Conservation (phyloP, 2,329 filamentous ascomycete species). For the Monilinia laxa region DNA sequence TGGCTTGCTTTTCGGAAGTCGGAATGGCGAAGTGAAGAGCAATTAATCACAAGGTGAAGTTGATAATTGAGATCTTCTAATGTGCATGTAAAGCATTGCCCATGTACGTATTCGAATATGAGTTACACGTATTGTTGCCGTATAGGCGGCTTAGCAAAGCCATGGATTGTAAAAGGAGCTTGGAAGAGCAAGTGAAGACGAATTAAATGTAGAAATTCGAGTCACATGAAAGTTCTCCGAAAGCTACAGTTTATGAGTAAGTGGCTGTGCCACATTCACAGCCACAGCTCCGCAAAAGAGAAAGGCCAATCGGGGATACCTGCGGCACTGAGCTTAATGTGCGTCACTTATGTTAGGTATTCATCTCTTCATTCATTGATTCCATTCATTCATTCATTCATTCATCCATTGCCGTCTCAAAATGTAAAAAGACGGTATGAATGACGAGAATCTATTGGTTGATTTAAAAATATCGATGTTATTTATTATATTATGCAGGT, state of each 20-base stretch:
- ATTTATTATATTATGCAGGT: too few species aligned
- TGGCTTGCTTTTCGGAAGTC: not conserved
- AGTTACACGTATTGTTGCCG: not conserved
- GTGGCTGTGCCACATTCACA: not conserved
- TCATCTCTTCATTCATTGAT: too few species aligned
- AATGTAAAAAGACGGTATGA: not conserved
- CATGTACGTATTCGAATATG: too few species aligned
- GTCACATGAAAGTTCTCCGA: not conserved
- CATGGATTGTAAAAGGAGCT: not conserved
- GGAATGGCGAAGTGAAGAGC: not conserved
- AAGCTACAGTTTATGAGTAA: too few species aligned
- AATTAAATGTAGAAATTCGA: not conserved
- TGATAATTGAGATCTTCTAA: not conserved
- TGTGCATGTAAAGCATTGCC: not conserved
- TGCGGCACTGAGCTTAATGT: not conserved
- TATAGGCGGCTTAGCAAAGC: constrained; percentile 16
- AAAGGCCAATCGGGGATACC: constrained; percentile 4
- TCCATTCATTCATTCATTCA: too few species aligned
- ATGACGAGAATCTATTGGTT: not conserved
- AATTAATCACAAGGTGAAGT: constrained; percentile 1
- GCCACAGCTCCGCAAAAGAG: not conserved
- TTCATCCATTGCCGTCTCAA: not conserved
- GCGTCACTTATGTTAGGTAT: not conserved
- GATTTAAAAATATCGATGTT: not conserved
- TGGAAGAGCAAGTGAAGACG: not conserved